Evolutionary conservation across 768 basidiomycete genomes (phyloP), one percentile per base, ranked within the genome.

Genomic region (Lepiota brunneoincarnata): DNA sequence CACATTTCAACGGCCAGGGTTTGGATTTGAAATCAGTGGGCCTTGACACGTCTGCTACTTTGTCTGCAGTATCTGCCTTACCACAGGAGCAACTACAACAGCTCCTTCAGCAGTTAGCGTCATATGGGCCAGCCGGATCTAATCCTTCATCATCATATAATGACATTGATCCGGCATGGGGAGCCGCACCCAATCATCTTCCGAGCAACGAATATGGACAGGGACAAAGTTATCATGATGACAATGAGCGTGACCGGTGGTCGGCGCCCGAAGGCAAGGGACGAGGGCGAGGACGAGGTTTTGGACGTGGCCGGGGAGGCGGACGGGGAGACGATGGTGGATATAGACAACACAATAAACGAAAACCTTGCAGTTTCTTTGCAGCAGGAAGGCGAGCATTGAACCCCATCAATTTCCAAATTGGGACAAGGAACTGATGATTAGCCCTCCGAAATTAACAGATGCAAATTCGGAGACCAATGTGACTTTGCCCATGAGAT

Each of bases 361-460:
- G 86, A 84, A 84, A 82, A 84, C 85, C 87, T 74, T 92, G 90
- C 87, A 87, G 78, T 80, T 92, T 91, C 78, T 91, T 84, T 82
- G 82, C 82, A 75, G 80, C 84, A 82, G 90, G 89, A 89, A 91
- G 89, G 90, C 87, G 84, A 91, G 90, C 87, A 82, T 78, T 69
- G 67, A 76, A 77, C 70, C 69, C 68, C 59, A 67, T 64, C 59
- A 63, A 63, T 64, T 58, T 68, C 64, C 65, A 65, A 70, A 69
- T 64, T 66, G 69, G 72, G 67, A 67, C 62, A 55, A 67, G 66
- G 64, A 65, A 21, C 73, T 77, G 69, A 75, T 73, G 61, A 65
- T 61, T 57, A 61, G 9, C 61, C 69, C 65, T 76, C 72, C 71
- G 72, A 72, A 69, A 75, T 75, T 72, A 73, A 77, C 81, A 92